Conservation (phyloP, 2,329 filamentous ascomycete genomes). For the Trichoderma citrinoviride region DNA sequence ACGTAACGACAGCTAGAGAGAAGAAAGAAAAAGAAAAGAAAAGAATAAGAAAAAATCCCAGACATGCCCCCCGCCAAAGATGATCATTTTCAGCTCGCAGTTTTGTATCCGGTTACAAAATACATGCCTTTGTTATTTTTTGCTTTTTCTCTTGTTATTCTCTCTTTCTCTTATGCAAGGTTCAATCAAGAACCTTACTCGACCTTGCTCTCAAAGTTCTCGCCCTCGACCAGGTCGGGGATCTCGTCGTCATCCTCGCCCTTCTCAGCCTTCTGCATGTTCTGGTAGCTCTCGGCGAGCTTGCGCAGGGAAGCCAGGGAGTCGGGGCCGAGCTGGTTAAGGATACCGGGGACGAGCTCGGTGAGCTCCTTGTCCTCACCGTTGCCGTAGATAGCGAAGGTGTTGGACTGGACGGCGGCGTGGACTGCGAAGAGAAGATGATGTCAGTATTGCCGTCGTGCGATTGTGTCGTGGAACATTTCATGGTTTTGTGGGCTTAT, state of each 20-base stretch:
- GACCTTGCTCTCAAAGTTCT: conserved; percentile 98
- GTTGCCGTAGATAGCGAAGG: conserved; percentile 98
- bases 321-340: conserved; percentile 99
- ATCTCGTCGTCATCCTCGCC: conserved; percentile 91
- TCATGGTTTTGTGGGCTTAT: background rate
- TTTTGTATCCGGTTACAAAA: conserved; percentile 20
- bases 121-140: conserved; percentile 1
- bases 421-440: conserved; percentile 62
- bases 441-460: background rate
- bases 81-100: background rate
- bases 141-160: background rate
- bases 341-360: conserved; percentile 97
- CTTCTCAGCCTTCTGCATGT: conserved; percentile 91
- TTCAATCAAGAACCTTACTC: conserved; percentile 59
- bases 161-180: background rate
- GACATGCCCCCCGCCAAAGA: conserved; percentile 7
- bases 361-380: conserved; percentile 99
- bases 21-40: conserved; percentile 6
- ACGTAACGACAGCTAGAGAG: background rate
- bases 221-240: conserved; percentile 91
- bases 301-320: conserved; percentile 96
- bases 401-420: conserved; percentile 95
- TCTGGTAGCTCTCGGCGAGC: conserved; percentile 99
- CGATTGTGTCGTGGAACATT: too few relatives aligned
- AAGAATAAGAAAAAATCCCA: conserved; percentile 7